Base-by-base conservation (phyloP, 225 moss, liverwort and hornwort genomes). In the Climacium dendroides region DNA sequence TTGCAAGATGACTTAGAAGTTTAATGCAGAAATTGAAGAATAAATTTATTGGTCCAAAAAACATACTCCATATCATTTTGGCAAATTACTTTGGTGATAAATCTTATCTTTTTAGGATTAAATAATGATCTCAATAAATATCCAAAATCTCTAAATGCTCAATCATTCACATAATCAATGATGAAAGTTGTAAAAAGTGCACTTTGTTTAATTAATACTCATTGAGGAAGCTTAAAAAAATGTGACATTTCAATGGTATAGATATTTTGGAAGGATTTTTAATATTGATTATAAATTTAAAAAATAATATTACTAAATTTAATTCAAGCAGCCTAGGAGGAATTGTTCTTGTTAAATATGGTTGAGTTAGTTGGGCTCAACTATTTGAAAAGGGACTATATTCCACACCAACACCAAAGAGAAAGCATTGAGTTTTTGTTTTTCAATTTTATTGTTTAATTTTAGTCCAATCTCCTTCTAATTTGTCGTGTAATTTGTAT, bases 121-220 rank as follows among this genome's bases (percentile, higher is more conserved):
- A 35, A 65, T 35, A 65, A 35, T 65, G 10, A 11, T 65, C 3
- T 19, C 11, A 35, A 65, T 19, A 65, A 65, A 19, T 35, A 65
- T 65, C 19, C 0, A 19, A 35, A 32, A 32, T 63, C 2, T 63
- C 5, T 63, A 32, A 65, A 5, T 65, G 3, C 10, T 65, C 5
- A 10, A 35, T 35, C 10, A 35, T 19, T 35, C 3, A 65, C 2
- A 65, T 0, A 6, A 1, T 3, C 2, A 2, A 35, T 65, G 19
- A 65, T 35, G 19, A 63, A 6, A 35, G 1, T 35, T 65, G 19
- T 35, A 1, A 65, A 35, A 65, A 37, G n/a, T 66, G 11, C n/a
- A n/a, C 11, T 66, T 66, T n/a, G 2, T 10, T 3, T 2, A 34
- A 35, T 65, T 65, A 19, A 65, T 65, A 65, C 1, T 65, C 10